phyloP scores from a whole-genome alignment of 1,139 yeast genomes.

The Debaryomycetaceae sp. region DNA sequence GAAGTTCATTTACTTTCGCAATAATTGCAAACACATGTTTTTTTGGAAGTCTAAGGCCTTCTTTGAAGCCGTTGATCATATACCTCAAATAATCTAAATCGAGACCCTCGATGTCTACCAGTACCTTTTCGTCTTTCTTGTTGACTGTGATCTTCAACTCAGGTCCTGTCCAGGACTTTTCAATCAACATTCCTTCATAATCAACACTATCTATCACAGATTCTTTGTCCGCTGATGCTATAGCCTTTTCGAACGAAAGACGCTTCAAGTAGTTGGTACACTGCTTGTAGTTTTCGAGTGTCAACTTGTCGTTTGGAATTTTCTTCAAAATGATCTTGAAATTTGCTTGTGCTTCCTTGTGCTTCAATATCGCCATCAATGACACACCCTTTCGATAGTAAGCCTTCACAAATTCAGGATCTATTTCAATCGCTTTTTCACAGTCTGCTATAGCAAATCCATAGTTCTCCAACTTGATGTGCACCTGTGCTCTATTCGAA shows the following conservation, averaged over 20 bases:
- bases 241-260: conserved; percentile 83
- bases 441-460: conserved; percentile 84
- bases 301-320: conserved; percentile 69
- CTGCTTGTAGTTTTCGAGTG: conserved; percentile 60
- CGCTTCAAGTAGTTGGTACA: conserved; percentile 67
- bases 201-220: conserved; percentile 38
- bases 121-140: conserved; percentile 17
- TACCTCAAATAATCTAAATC: conserved; percentile 53
- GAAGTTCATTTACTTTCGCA: conserved; percentile 64
- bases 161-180: conserved; percentile 67
- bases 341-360: conserved; percentile 71
- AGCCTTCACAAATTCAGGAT: conserved; percentile 70
- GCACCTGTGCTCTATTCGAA: conserved; percentile 89
- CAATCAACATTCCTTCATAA: conserved; percentile 51
- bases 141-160: conserved; percentile 38
- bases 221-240: conserved; percentile 57
- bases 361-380: conserved; percentile 68
- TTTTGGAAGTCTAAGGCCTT: conserved; percentile 73
- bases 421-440: conserved; percentile 62
- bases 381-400: conserved; percentile 84
- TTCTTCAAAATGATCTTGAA: conserved; percentile 59
- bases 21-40: conserved; percentile 82
- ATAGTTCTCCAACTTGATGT: conserved; percentile 79
- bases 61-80: conserved; percentile 66
- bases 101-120: conserved; percentile 31